Conservation (phyloP, 768 basidiomycete species). For the Tephrocybe sp. region DNA sequence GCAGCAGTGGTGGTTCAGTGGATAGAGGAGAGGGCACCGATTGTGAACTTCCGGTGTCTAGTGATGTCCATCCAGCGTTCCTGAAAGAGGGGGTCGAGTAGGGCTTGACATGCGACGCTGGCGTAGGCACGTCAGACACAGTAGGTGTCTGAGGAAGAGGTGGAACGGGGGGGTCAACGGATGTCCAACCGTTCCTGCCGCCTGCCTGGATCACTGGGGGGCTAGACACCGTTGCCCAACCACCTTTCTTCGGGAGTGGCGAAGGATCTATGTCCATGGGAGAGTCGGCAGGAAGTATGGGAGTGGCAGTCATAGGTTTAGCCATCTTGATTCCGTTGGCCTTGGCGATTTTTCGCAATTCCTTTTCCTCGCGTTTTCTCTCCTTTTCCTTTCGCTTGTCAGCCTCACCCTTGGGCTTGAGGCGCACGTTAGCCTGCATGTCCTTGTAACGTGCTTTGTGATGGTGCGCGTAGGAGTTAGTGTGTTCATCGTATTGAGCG, state of each 20-base stretch:
- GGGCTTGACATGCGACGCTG: slow-evolving; percentile 15
- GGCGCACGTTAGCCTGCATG: slow-evolving; percentile 74
- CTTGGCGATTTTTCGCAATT: slow-evolving; percentile 79
- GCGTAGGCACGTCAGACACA: slow-evolving; percentile 7
- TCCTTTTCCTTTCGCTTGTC: slow-evolving; percentile 86
- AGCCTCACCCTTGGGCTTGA: slow-evolving; percentile 64
- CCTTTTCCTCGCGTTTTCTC: slow-evolving; percentile 81
- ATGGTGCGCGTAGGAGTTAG: slow-evolving; percentile 86
- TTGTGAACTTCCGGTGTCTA: slow-evolving; percentile 49
- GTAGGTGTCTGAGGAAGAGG: slow-evolving; percentile 16
- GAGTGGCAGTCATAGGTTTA: slow-evolving; percentile 31
- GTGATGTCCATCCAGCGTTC: slow-evolving; percentile 65
- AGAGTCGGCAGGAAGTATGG: slow-evolving; percentile 16
- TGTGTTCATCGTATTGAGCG: slow-evolving; percentile 87
- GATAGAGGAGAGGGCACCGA: slow-evolving; percentile 15
- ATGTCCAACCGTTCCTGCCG: slow-evolving; percentile 50
- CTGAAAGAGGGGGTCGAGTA: slow-evolving; percentile 49
- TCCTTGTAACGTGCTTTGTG: slow-evolving; percentile 82
- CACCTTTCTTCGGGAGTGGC: slow-evolving; percentile 40
- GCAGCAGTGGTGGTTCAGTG: slow-evolving; percentile 20
- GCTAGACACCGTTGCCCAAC: slow-evolving; percentile 46
- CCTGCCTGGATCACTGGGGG: slow-evolving; percentile 17
- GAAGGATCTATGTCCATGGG: slow-evolving; percentile 25
- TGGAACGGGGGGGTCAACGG: slow-evolving; percentile 30
- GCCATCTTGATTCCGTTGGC: slow-evolving; percentile 77